A percentile compares a stretch with the other conserved stretches of the same genome.
phyloP scores from a whole-genome alignment of 2,329 filamentous ascomycete genomes.

The Tolypocladium tundrense region DNA sequence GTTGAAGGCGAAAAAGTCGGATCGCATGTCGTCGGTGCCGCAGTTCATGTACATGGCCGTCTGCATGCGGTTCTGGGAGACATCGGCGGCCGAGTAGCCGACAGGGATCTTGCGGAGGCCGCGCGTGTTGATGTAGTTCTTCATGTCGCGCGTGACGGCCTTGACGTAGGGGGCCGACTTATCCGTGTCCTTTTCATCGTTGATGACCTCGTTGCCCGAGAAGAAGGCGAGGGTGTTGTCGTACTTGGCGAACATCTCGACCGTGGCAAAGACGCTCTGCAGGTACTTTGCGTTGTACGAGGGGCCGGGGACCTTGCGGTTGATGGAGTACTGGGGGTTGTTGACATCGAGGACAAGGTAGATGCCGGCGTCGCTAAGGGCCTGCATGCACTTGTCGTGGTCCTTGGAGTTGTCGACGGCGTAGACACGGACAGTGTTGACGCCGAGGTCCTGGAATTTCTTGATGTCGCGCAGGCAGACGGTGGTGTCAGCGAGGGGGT shows the following conservation, averaged over 20 bases:
- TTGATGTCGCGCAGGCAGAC: slow-evolving; percentile 70
- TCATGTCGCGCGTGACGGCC: slow-evolving; percentile 68
- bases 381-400: slow-evolving; percentile 79
- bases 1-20: slow-evolving; percentile 84
- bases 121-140: slow-evolving; percentile 54
- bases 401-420: slow-evolving; percentile 75
- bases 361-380: slow-evolving; percentile 73
- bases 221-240: slow-evolving; percentile 82
- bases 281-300: slow-evolving; percentile 87
- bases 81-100: slow-evolving; percentile 70
- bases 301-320: slow-evolving; percentile 60
- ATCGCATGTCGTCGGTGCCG: slow-evolving; percentile 70
- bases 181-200: slow-evolving; percentile 53
- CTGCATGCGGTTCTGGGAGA: slow-evolving; percentile 74
- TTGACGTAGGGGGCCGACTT: slow-evolving; percentile 64
- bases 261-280: slow-evolving; percentile 74
- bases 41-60: slow-evolving; percentile 93
- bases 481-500: slow-evolving; percentile 63
- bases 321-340: slow-evolving; percentile 80
- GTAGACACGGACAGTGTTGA: slow-evolving; percentile 91
- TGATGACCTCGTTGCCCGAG: slow-evolving; percentile 73
- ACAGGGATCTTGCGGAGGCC: slow-evolving; percentile 60
- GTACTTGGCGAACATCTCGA: slow-evolving; percentile 76
- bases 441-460: slow-evolving; percentile 73
- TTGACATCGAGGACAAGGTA: slow-evolving; percentile 90